Evolutionary conservation across 2,329 filamentous ascomycete genomes (phyloP).

Genomic region (Claviceps sorghi): DNA sequence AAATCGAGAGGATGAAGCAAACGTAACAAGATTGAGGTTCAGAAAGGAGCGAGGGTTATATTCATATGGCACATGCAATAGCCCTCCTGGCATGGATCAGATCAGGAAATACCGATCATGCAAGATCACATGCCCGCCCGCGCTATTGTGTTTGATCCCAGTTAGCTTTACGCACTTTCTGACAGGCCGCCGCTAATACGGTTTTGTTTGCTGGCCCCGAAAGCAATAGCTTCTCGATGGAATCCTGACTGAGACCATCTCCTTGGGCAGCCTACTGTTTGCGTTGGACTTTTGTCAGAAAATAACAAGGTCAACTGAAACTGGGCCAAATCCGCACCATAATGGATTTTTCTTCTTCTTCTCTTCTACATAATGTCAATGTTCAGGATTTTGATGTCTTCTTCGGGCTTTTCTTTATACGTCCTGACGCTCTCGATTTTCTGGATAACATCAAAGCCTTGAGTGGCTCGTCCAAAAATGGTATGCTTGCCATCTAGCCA

Average conservation of each 20-base stretch:
- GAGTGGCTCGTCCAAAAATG: constrained; percentile 80
- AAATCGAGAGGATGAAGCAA: neutral
- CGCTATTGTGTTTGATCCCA: constrained; percentile 2
- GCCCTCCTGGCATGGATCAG: neutral
- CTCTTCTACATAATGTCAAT: constrained; percentile 46
- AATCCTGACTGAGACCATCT: neutral
- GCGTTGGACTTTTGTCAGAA: neutral
- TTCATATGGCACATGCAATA: constrained; percentile 4
- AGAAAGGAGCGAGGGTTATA: neutral
- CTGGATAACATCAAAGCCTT: constrained; percentile 87
- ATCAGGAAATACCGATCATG: constrained; percentile 2
- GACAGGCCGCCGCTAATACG: neutral
- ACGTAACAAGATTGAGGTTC: neutral
- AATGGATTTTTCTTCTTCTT: neutral
- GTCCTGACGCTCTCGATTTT: constrained; percentile 86
- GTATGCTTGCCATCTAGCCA: constrained; percentile 97
- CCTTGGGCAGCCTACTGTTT: neutral
- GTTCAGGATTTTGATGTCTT: constrained; percentile 94
- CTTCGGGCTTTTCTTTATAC: constrained; percentile 82
- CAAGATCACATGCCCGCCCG: constrained; percentile 1
- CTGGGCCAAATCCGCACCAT: neutral
- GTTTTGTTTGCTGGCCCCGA: neutral
- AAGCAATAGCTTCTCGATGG: neutral
- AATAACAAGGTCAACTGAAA: neutral
- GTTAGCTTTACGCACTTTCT: constrained; percentile 1